phyloP scores from a whole-genome alignment of 1,139 yeast species.

The Candida glucosophila region DNA sequence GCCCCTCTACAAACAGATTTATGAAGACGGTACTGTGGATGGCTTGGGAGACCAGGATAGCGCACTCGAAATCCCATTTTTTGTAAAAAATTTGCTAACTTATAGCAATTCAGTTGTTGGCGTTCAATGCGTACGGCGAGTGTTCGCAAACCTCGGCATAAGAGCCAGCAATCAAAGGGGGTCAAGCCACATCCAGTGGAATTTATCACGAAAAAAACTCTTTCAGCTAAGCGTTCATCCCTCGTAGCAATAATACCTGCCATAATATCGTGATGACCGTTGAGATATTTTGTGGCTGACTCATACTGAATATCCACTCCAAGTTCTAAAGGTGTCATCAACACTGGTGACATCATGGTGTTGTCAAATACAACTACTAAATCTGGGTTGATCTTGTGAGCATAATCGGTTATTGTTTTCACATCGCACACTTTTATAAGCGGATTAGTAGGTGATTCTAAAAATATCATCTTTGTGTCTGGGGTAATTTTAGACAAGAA shows the following conservation, averaged over 20 bases:
- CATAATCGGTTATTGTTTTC: slow-evolving; percentile 51
- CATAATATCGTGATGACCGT: slow-evolving; percentile 95
- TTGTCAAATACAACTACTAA: slow-evolving; percentile 81
- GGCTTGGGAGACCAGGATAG: slow-evolving; percentile 75
- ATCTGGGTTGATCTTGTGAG: slow-evolving; percentile 60
- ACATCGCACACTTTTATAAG: slow-evolving; percentile 81
- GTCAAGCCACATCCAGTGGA: slow-evolving; percentile 87
- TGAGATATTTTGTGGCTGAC: slow-evolving; percentile 83
- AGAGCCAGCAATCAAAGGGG: slow-evolving; percentile 87
- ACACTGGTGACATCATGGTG: slow-evolving; percentile 91
- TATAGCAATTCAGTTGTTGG: slow-evolving; percentile 73
- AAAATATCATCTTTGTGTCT: slow-evolving; percentile 63
- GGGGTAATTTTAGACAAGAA: slow-evolving; percentile 44
- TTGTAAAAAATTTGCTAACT: slow-evolving; percentile 66
- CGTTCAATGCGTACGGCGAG: slow-evolving; percentile 76
- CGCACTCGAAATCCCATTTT: slow-evolving; percentile 59
- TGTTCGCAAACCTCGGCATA: slow-evolving; percentile 80
- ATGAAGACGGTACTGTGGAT: slow-evolving; percentile 78
- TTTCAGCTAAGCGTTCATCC: slow-evolving; percentile 53
- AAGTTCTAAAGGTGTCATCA: slow-evolving; percentile 75
- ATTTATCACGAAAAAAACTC: slow-evolving; percentile 68
- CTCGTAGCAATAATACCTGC: slow-evolving; percentile 83
- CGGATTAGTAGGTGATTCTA: slow-evolving; percentile 91
- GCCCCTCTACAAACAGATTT: slow-evolving; percentile 71
- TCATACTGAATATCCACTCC: slow-evolving; percentile 91